phyloP scores from a whole-genome alignment of 176 grass and related monocot species.

The Triticum dicoccoides region DNA sequence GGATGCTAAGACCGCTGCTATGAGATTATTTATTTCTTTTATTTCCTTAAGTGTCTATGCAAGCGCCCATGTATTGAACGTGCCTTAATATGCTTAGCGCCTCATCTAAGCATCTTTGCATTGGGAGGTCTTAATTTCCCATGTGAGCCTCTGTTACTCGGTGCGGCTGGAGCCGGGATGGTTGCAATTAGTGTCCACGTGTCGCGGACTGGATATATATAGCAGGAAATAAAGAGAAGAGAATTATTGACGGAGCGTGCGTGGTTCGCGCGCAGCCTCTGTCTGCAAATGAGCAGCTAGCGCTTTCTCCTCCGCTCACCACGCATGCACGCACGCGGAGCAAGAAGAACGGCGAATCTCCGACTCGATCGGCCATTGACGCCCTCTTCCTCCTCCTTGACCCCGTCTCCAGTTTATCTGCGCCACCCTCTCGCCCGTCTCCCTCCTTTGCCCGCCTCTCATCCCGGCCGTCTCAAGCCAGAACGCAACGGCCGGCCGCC shows the following conservation, averaged over 20 bases:
- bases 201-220: background rate
- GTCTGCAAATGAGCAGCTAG: constrained; percentile 6
- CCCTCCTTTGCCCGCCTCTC: constrained; percentile 2
- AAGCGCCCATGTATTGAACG: too few relatives aligned
- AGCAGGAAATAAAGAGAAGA: background rate
- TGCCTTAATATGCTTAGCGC: too few relatives aligned
- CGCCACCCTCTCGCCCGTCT: background rate
- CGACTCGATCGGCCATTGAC: constrained; percentile 12
- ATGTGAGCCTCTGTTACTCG: too few relatives aligned
- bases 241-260: background rate
- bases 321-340: background rate
- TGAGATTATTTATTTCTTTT: too few relatives aligned
- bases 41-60: too few relatives aligned
- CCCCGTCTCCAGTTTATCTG: background rate
- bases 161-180: too few relatives aligned
- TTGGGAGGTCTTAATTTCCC: too few relatives aligned
- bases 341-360: constrained; percentile 23
- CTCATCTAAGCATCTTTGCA: too few relatives aligned
- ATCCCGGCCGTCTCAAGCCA: constrained; percentile 2
- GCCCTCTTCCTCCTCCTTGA: background rate
- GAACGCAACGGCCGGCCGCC: constrained; percentile 12
- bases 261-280: constrained; percentile 20
- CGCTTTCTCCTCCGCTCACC: background rate
- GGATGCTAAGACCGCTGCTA: too few relatives aligned
- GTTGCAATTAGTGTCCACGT: background rate